Evolutionary conservation across 345 rosid species (phyloP).

Genomic region (Theobroma cacao): DNA sequence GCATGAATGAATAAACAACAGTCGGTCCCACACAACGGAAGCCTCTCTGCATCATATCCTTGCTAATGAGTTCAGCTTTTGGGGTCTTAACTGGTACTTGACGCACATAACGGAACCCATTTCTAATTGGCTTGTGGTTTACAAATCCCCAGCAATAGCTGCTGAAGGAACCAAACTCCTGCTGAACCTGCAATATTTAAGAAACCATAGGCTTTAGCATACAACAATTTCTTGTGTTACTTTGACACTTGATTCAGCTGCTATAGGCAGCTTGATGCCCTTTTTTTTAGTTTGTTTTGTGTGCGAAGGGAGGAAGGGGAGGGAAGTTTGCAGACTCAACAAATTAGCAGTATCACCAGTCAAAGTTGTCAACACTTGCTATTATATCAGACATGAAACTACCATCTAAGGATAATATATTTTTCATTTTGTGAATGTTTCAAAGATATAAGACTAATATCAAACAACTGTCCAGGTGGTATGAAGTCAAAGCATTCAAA

Average conservation of each 20-base stretch:
- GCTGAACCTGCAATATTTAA: constrained; percentile 57
- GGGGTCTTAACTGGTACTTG: constrained; percentile 87
- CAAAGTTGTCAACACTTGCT: not conserved
- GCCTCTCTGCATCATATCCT: constrained; percentile 91
- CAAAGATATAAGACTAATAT: not conserved
- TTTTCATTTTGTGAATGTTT: not conserved
- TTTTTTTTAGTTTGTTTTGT: not conserved
- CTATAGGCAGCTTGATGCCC: not conserved
- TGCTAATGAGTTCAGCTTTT: constrained; percentile 82
- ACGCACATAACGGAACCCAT: constrained; percentile 68
- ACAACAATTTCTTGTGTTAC: not conserved
- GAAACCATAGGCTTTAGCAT: not conserved
- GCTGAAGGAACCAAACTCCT: constrained; percentile 81
- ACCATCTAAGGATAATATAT: not conserved
- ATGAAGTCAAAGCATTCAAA: not conserved
- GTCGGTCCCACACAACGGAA: constrained; percentile 93
- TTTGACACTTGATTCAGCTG: not conserved
- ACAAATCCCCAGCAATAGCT: constrained; percentile 80
- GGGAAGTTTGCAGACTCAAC: not conserved
- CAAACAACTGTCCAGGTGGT: not conserved
- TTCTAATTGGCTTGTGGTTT: constrained; percentile 56
- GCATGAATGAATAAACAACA: constrained; percentile 83
- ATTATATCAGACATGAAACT: not conserved
- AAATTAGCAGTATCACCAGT: not conserved
- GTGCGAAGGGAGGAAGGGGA: not conserved